Evolutionary conservation across 352 stramenopile genomes (phyloP), one percentile per base, ranked within the genome.

Genomic region (Elongisporangium prolatum): DNA sequence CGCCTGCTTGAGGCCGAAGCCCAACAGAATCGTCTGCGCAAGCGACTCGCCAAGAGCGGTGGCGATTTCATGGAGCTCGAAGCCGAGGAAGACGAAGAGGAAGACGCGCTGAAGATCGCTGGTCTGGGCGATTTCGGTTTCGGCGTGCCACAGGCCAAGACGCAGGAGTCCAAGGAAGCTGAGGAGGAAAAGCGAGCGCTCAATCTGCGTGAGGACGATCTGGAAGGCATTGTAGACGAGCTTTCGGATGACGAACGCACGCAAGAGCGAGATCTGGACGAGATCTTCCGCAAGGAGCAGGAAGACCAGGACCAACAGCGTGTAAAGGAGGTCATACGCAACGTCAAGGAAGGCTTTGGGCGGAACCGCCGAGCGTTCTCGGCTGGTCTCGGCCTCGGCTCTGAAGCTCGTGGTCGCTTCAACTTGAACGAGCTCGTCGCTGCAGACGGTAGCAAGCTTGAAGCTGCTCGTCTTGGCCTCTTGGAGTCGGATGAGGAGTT

Each of bases 261-360:
- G 7, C 65, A 86, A 50, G 64, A 83, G 51, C 68, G 84, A 44
- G 77, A 92, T 40, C 58, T 91, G 44, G 82, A 91, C 3, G 82
- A 89, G 52, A 77, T 90, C 59, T 88, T 90, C 60, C 86, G 84
- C 7, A 71, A 75, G 17, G 77, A 91, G 54, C 68, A 81, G 13
- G 83, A 93, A 53, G 73, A 84, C 3, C 64, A 81, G 50, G 86
- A 95, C 64, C 75, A 73, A 0, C 60, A 90, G 16, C 76, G 91
- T 28, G 75, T 95, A 11, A 86, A 86, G 57, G 83, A 91, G 58
- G 86, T 95, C 2, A 95, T 95, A 80, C 80, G 86, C 20, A 93
- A 93, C 56, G 86, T 95, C n/a, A 91, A 91, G 55, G 86, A 95
- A 56, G 86, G 86, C 50, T 95, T 92, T 61, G 86, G 86, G 17